phyloP scores from a whole-genome alignment of 345 rosid genomes.

The Balakata baccata region DNA sequence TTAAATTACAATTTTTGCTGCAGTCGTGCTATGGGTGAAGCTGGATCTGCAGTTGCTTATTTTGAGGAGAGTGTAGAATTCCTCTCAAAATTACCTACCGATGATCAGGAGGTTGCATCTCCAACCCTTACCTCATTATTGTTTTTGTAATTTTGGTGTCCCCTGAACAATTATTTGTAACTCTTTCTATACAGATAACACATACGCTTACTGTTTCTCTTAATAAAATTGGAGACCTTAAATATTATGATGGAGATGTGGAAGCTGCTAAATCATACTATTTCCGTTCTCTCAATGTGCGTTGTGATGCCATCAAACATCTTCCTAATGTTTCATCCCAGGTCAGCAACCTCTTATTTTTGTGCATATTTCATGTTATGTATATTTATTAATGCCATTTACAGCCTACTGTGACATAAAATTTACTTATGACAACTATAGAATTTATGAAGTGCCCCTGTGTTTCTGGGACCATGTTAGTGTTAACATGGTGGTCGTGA shows the following conservation, averaged over 20 bases:
- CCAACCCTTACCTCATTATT: not conserved
- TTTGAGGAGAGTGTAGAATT: conserved; percentile 89
- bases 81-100: conserved; percentile 62
- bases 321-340: conserved; percentile 63
- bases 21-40: conserved; percentile 92
- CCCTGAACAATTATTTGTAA: conserved; percentile 2
- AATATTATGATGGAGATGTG: conserved; percentile 81
- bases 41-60: conserved; percentile 63
- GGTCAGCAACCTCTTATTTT: conserved; percentile 39
- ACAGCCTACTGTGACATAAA: not conserved
- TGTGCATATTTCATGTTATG: not conserved
- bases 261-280: conserved; percentile 80
- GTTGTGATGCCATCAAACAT: conserved; percentile 65
- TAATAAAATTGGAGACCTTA: conserved; percentile 93
- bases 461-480: not conserved
- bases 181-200: conserved; percentile 46
- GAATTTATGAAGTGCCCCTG: not conserved
- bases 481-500: not conserved
- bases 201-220: conserved; percentile 95
- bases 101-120: conserved; percentile 74
- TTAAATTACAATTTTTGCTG: conserved; percentile 16
- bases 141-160: not conserved
- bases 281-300: conserved; percentile 64
- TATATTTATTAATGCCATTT: not conserved
- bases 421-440: not conserved